Percentiles rank a stretch among this genome's conserved stretches.
phyloP scores from a whole-genome alignment of 1,284 basidiomycete genomes.

The Agaricales sp. region DNA sequence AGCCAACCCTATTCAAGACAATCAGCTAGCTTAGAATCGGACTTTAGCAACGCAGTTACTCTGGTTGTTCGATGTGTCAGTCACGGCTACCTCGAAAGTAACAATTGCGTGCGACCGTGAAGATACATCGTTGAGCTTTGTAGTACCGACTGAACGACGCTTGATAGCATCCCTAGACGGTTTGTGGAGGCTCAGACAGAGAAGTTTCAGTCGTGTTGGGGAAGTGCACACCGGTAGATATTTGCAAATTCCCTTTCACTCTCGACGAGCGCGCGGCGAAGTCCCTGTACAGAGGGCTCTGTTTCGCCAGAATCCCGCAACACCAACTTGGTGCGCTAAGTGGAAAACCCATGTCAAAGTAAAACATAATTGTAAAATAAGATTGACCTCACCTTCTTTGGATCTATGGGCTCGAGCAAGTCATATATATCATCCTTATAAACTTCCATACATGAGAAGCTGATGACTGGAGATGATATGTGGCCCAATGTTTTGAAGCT shows the following conservation, averaged over 20 bases:
- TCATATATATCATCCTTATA: constrained; percentile 84
- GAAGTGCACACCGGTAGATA: constrained; percentile 47
- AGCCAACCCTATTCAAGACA: constrained; percentile 33
- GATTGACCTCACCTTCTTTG: constrained; percentile 47
- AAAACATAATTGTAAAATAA: constrained; percentile 4
- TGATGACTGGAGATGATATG: constrained; percentile 22
- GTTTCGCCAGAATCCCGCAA: constrained; percentile 66
- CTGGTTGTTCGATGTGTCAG: constrained; percentile 34
- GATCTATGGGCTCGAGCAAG: constrained; percentile 57
- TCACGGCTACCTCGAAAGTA: constrained; percentile 52
- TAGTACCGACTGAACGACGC: constrained; percentile 73
- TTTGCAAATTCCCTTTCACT: constrained; percentile 50
- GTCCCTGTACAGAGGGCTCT: constrained; percentile 71
- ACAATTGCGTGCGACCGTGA: constrained; percentile 80
- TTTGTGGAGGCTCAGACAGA: constrained; percentile 1
- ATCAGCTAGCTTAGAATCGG: neutral
- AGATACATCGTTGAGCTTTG: constrained; percentile 68
- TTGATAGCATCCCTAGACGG: constrained; percentile 46
- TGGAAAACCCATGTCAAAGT: constrained; percentile 31
- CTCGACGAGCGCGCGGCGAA: constrained; percentile 40
- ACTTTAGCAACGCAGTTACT: constrained; percentile 22
- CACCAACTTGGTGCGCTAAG: constrained; percentile 49
- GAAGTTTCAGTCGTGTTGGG: neutral
- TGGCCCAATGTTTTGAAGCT: too few species aligned
- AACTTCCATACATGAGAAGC: constrained; percentile 76